Evolutionary conservation across 2,329 filamentous ascomycete genomes (phyloP).

Genomic region (Paraphoma chrysanthemicola): DNA sequence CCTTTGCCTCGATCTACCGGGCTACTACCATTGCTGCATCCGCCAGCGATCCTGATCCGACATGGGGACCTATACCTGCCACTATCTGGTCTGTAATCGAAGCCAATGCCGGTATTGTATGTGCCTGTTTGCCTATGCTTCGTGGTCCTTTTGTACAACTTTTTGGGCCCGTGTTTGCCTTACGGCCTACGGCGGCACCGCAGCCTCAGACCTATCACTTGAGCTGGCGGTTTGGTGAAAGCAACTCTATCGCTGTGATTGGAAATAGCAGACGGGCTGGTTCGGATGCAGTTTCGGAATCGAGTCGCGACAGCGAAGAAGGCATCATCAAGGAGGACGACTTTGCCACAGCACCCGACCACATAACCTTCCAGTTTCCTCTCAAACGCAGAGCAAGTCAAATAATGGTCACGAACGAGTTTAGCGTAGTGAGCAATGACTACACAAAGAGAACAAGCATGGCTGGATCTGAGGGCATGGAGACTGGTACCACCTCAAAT

Average conservation of each 20-base stretch:
- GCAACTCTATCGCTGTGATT: neutral
- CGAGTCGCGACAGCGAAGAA: conserved; percentile 26
- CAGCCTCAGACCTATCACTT: conserved; percentile 14
- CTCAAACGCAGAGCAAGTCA: conserved; percentile 16
- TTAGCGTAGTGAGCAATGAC: conserved; percentile 20
- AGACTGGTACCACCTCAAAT: conserved; percentile 10
- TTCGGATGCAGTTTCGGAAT: conserved; percentile 11
- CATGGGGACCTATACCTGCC: conserved; percentile 29
- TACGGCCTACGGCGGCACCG: neutral
- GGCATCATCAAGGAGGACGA: conserved; percentile 9
- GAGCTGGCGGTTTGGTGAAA: conserved; percentile 11
- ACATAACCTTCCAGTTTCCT: neutral
- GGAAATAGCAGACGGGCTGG: conserved; percentile 8
- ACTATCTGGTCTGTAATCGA: conserved; percentile 34
- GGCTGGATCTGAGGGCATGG: conserved; percentile 8
- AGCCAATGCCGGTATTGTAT: conserved; percentile 33
- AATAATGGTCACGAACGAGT: conserved; percentile 30
- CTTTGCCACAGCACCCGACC: neutral
- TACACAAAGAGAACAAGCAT: conserved; percentile 11
- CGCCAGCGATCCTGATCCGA: conserved; percentile 28
- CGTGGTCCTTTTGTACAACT: conserved; percentile 28
- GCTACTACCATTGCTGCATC: conserved; percentile 32
- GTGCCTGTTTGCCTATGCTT: conserved; percentile 31
- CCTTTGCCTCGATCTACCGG: conserved; percentile 32
- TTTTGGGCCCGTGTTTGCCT: conserved; percentile 28